A percentile compares a stretch with the other conserved stretches of the same genome.
Conservation (phyloP, 495 filamentous ascomycete genomes). For the Pseudomonodictys pantanalensis region DNA sequence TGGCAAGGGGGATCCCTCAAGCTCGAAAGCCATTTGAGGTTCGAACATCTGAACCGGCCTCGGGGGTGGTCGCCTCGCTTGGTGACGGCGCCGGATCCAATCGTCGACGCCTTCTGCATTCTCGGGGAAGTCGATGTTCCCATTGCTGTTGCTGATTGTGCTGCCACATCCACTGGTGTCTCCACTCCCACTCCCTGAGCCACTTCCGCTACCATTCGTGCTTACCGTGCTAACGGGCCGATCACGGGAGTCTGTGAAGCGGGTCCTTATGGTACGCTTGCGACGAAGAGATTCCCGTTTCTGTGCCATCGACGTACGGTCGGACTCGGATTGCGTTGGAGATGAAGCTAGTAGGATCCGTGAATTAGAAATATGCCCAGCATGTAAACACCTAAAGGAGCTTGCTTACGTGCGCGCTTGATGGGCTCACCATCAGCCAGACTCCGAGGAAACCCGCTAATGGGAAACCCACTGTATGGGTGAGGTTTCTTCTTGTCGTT, state of each 20-base stretch:
- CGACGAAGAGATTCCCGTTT: neutral
- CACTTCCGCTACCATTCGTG: neutral
- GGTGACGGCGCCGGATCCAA: neutral
- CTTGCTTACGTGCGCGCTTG: neutral
- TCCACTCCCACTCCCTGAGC: no score
- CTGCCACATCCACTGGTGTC: no score
- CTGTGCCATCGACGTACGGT: neutral
- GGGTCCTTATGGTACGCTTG: neutral
- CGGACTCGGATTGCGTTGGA: neutral
- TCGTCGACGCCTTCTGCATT: neutral
- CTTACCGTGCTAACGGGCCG: neutral
- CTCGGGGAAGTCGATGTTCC: neutral
- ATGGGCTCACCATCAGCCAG: neutral
- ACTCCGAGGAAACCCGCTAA: constrained; percentile 11
- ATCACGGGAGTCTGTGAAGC: neutral
- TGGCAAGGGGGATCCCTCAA: neutral
- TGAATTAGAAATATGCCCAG: neutral
- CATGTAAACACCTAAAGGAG: neutral
- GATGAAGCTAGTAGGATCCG: neutral
- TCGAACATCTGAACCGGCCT: neutral
- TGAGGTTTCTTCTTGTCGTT: constrained; percentile 3
- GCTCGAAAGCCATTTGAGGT: neutral
- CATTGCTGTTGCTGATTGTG: neutral
- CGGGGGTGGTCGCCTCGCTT: neutral
- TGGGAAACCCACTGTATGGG: neutral